Conservation (phyloP, 257 asterid species). For the Nicotiana paniculata region DNA sequence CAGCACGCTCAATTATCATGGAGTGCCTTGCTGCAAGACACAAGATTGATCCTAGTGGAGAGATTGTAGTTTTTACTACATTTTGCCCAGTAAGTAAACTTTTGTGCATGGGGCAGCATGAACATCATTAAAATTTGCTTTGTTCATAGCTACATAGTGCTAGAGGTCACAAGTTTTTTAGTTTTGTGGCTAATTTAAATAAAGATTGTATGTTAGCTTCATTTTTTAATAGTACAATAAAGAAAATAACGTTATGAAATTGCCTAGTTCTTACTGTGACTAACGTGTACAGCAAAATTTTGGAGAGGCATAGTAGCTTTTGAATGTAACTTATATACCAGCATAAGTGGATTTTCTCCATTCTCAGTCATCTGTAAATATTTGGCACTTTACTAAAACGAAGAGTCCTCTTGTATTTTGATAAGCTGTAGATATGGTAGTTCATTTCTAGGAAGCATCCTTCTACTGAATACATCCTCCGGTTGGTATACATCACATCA, state of each 20-base stretch:
- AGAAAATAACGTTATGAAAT: not conserved
- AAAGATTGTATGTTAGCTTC: not conserved
- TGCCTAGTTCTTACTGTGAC: not conserved
- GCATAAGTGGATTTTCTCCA: not conserved
- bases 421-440: not conserved
- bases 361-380: not conserved
- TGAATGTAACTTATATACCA: not conserved
- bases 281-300: not conserved
- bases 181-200: not conserved
- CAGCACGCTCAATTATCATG: slow-evolving; percentile 21
- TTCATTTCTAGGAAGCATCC: not conserved
- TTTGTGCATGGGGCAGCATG: not conserved
- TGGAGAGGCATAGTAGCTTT: not conserved
- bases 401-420: not conserved
- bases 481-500: not conserved
- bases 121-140: not conserved
- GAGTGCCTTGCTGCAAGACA: slow-evolving; percentile 19
- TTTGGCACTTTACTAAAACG: not conserved
- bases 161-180: not conserved
- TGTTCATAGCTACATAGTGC: not conserved
- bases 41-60: slow-evolving; percentile 22
- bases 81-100: slow-evolving; percentile 24
- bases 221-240: not conserved
- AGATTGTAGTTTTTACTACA: slow-evolving; percentile 17
- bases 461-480: not conserved